Base-by-base conservation (phyloP, 768 basidiomycete species). In the Suillus occidentalis region DNA sequence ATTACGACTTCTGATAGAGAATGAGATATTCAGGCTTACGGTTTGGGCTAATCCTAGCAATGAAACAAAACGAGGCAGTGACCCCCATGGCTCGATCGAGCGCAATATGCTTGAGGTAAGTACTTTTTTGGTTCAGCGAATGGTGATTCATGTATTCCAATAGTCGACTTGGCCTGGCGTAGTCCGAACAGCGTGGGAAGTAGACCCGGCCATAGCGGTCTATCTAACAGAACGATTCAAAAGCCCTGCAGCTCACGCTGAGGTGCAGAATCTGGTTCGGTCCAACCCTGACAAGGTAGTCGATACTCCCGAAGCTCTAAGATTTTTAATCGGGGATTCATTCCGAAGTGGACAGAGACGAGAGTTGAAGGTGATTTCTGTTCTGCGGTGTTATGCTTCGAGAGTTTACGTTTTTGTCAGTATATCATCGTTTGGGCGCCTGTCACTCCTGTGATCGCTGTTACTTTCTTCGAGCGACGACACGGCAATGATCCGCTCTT, bases 31-130 rank as follows among this genome's bases (percentile, higher is more conserved):
- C 70, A 85, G 95, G 18, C 78, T 99, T 50, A 84, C 80, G 5
- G 95, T 99, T 9, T 99, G 97, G 97, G 82, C 82, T 52, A 99
- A 99, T 75, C 93, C 94, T 0, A 83, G 84, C 37, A 91, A 89
- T 65, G 96, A 97, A 67, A 70, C 81, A 6, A 87, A 84, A 68
- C 87, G 89, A 67, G 90, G 90, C 20, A 71, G 75, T 1, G 90
- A 94, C 72, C 80, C 89, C 52, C 70, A 83, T 45, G 83, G 83
- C 9, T 80, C 78, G 73, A 72, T 82, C 20, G 88, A 92, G 74
- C 82, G 85, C 66, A 82, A 83, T 22, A 80, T 90, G 68, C 71
- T 83, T 0, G 89, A 90, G 67, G 94, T 94, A 70, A 72, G 82
- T 66, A 8, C 63, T 2, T 40, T 18, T 5, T 8, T 47, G 2